Conservation (phyloP, 108 stramenopile genomes). For the Cyclotella kingstonii region DNA sequence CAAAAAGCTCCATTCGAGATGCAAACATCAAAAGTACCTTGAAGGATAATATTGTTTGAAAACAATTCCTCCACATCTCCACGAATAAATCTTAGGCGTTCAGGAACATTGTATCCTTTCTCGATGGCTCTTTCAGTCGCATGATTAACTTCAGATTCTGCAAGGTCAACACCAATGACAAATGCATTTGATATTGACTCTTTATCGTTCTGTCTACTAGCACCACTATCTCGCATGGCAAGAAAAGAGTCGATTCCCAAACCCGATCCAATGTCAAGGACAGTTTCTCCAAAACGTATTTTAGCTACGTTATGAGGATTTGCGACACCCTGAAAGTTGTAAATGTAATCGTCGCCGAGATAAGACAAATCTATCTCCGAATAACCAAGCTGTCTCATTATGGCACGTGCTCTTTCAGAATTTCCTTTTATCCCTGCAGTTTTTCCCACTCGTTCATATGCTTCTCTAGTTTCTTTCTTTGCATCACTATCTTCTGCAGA, state of each 20-base stretch:
- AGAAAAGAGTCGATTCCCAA: conserved; percentile 75
- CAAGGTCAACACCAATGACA: conserved; percentile 73
- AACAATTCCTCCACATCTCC: conserved; percentile 36
- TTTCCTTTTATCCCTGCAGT: conserved; percentile 63
- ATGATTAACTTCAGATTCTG: conserved; percentile 57
- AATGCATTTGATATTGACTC: conserved; percentile 31
- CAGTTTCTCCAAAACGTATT: conserved; percentile 57
- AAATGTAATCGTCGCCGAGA: conserved; percentile 58
- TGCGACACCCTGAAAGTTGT: conserved; percentile 83
- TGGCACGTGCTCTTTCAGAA: conserved; percentile 53
- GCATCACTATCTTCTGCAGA: conserved; percentile 8
- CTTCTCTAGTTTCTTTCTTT: conserved; percentile 59
- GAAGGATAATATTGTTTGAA: background rate
- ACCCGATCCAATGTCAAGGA: conserved; percentile 73
- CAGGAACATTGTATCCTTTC: conserved; percentile 28
- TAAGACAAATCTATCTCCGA: conserved; percentile 53
- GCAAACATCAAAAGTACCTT: conserved; percentile 35
- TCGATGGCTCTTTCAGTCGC: conserved; percentile 45
- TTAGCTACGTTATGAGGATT: conserved; percentile 67
- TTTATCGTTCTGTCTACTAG: background rate
- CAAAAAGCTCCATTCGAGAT: conserved; percentile 52
- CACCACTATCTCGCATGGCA: conserved; percentile 43
- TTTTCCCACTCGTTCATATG: conserved; percentile 71
- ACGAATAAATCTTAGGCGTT: conserved; percentile 25
- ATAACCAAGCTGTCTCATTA: conserved; percentile 66